A percentile compares a stretch with the other conserved stretches of the same genome.
These are phyloP conservation scores for Astrephomene gubernaculifera DNA, from an alignment of 139 green algal species.

Conservation along the genomic window DNA sequence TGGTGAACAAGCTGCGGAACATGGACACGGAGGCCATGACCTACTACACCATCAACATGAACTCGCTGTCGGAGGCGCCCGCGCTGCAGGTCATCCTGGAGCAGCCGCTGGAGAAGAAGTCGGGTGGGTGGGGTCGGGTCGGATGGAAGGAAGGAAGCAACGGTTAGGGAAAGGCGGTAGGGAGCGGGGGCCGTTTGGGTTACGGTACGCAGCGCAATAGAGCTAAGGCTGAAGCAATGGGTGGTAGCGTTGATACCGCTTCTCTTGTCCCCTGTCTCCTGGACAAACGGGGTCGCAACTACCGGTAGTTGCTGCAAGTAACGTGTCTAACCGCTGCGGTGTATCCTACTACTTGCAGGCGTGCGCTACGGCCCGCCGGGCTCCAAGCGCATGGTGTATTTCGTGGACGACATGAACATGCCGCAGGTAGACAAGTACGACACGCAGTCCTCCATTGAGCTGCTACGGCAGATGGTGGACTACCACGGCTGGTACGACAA, in stretches of 20 bases:
- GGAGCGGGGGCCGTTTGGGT: too few relatives aligned
- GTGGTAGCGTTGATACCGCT: too few relatives aligned
- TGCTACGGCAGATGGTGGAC: slow-evolving; percentile 90
- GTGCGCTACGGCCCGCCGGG: slow-evolving; percentile 89
- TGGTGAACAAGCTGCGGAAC: slow-evolving; percentile 85
- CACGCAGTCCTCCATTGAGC: slow-evolving; percentile 91
- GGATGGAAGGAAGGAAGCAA: too few relatives aligned
- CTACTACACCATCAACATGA: slow-evolving; percentile 89
- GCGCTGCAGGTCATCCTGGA: slow-evolving; percentile 84
- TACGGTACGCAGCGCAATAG: too few relatives aligned
- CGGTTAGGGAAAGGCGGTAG: too few relatives aligned
- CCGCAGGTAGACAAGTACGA: slow-evolving; percentile 92
- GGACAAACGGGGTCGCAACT: too few relatives aligned
- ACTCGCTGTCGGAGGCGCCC: slow-evolving; percentile 81
- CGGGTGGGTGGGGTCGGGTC: too few relatives aligned
- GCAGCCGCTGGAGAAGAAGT: slow-evolving; percentile 92
- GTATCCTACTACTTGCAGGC: too few relatives aligned
- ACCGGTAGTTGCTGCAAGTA: too few relatives aligned
- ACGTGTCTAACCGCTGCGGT: too few relatives aligned
- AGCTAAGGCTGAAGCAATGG: too few relatives aligned
- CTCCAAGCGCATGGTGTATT: slow-evolving; percentile 91
- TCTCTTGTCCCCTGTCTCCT: too few relatives aligned
- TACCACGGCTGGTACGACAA: slow-evolving; percentile 94
- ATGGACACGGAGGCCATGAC: slow-evolving; percentile 83
- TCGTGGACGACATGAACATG: slow-evolving; percentile 94